Evolutionary conservation across 169 alveolate species (phyloP), one percentile per base, ranked within the genome.

Genomic region (Babesia bigemina): DNA sequence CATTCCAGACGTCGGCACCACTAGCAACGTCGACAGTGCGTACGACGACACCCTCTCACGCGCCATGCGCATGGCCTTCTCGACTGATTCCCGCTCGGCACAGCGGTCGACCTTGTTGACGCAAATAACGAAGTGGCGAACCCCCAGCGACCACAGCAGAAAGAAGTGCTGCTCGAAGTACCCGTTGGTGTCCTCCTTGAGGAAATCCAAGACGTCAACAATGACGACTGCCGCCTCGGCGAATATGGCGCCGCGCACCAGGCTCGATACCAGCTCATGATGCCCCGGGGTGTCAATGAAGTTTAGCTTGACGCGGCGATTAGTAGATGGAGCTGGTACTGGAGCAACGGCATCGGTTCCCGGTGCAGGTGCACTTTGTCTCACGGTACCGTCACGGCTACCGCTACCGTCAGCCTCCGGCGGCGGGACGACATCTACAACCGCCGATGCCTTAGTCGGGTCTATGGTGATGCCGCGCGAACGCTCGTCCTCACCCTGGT

Each of bases 231-330:
- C 93, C 22, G 87, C 63, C 59, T 62, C 84, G 22, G 93, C 93
- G 76, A 84, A 88, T n/a, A 85, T 74, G n/a, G 91, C 87, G 19
- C 93, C 87, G 17, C 77, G 33, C 28, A 79, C 87, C 50, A 88
- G 87, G 58, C 81, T 88, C 58, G 79, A 63, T 22, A 88, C 84
- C 45, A 88, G 78, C 61, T 88, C 93, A 24, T 78, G 86, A 24
- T 88, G 93, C 6, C 93, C 93, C 14, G 93, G 93, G 9, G 93
- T 88, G 63, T 88, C 93, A 48, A 88, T 85, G 53, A 88, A 75
- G 45, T 88, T 86, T n/a, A 88, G 44, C 63, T 88, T 88, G 28
- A 85, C 71, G 63, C 76, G 47, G 7, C 63, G 61, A 12, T 66
- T 53, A 57, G 65, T 78, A 14, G 44, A 58, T 24, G 59, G 75